Conservation (phyloP, 2,329 filamentous ascomycete species). For the Colletotrichum orchidophilum region DNA sequence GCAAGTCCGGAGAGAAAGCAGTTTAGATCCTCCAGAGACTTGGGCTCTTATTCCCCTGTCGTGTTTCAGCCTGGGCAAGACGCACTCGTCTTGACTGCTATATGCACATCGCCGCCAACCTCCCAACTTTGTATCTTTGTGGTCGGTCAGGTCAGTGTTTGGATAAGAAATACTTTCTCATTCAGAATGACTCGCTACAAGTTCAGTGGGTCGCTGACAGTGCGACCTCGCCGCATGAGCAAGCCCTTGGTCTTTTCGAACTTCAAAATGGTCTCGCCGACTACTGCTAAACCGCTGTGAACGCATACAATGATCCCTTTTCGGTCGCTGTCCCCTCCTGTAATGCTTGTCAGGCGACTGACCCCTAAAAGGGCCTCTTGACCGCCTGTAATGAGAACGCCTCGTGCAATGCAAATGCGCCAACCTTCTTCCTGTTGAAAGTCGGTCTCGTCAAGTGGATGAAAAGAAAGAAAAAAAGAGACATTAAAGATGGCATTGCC, state of each 20-base stretch:
- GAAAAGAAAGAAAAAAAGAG: neutral
- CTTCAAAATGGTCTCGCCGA: neutral
- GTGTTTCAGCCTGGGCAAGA: conserved; percentile 21
- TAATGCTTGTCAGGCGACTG: conserved; percentile 16
- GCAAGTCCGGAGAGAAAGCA: conserved; percentile 3
- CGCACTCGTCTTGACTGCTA: neutral
- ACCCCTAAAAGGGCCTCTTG: conserved; percentile 2
- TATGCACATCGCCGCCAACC: neutral
- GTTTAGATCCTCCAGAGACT: neutral
- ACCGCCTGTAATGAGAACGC: conserved; percentile 26
- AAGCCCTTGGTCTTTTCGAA: neutral
- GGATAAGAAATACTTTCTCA: neutral
- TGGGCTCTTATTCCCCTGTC: neutral
- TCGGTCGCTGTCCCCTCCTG: conserved; percentile 4
- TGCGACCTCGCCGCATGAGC: neutral
- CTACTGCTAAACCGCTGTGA: neutral
- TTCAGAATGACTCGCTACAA: neutral
- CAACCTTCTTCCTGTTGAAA: neutral
- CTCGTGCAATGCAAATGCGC: conserved; percentile 26
- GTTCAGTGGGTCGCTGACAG: neutral
- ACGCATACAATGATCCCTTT: conserved; percentile 1
- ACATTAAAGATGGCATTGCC: neutral
- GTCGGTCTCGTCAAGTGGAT: neutral
- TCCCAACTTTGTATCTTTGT: neutral
- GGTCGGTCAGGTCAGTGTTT: neutral